Base-by-base conservation (phyloP, 2,329 filamentous ascomycete species). In the Ophiosphaerella narmari region DNA sequence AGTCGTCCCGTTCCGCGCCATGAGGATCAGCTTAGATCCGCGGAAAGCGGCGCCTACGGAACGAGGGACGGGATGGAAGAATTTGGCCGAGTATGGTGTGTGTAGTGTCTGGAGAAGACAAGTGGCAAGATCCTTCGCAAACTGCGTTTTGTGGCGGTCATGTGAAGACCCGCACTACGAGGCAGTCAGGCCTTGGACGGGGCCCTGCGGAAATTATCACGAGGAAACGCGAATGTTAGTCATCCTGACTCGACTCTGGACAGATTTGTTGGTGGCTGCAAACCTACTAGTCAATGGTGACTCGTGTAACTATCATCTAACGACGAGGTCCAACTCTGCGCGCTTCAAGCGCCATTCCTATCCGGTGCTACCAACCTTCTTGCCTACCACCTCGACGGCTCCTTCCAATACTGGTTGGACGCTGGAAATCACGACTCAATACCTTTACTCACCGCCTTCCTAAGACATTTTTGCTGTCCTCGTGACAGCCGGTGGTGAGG, bases 41-140 rank as follows among this genome's bases (percentile, higher is more conserved):
- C 42, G 7, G 33, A 12, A 46, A 26, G 14, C 26, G 33, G 34
- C 29, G 34, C 43, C 38, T 42, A 31, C 41, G 34, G 34, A 35
- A 23, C 43, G 38, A 45, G 38, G n/a, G 26, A 47, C 43, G 51
- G 31, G 18, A 46, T 31, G 44, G 41, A 40, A 50, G 46, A 50
- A 40, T 39, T 32, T 16, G 26, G 26, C 26, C 26, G 11, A 8
- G 3, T 29, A 11, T 29, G 24, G 31, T 13, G 4, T 18, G 11
- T 18, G 26, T 53, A 23, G 39, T 47, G 39, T 7, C 43, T 32
- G 18, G 37, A 40, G 38, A 43, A 42, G 46, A 41, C 49, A 51
- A 40, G 48, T 54, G 54, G 54, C 54, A 29, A 38, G 31, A 47
- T 42, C n/a, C 12, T 16, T 1, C n/a, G 26, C 39, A 32, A 39